phyloP scores from a whole-genome alignment of 2,329 filamentous ascomycete species.

The Endothia cerciana region DNA sequence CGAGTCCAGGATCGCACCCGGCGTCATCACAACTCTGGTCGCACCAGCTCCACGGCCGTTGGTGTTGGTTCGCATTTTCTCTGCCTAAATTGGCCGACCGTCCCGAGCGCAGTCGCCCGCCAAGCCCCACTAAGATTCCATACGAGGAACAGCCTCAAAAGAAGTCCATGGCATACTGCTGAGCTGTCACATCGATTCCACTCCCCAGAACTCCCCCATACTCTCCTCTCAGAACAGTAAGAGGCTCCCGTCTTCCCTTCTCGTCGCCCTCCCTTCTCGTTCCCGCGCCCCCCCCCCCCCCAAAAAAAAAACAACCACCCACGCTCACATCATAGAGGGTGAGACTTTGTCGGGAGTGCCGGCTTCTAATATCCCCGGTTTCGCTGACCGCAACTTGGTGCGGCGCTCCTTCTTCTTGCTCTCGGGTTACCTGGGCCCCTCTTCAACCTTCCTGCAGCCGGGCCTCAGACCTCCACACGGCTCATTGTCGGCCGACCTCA shows the following conservation, averaged over 20 bases:
- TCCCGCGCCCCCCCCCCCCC: too few species aligned
- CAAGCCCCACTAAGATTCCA: constrained; percentile 22
- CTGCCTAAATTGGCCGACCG: constrained; percentile 21
- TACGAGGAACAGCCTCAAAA: constrained; percentile 23
- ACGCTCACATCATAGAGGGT: constrained; percentile 6
- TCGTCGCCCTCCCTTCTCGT: neutral
- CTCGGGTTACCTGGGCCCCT: constrained; percentile 13
- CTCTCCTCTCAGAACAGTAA: neutral
- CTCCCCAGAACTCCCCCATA: neutral
- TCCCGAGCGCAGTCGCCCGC: constrained; percentile 16
- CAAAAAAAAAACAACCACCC: too few species aligned
- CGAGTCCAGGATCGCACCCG: constrained; percentile 12
- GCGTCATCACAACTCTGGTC: constrained; percentile 17
- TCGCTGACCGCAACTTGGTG: constrained; percentile 29
- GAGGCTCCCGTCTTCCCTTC: neutral
- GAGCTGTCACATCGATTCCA: constrained; percentile 8
- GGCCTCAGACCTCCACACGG: neutral
- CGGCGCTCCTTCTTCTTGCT: constrained; percentile 4
- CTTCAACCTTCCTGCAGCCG: neutral
- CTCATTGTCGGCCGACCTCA: neutral
- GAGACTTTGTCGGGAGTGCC: neutral
- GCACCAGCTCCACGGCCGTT: constrained; percentile 14
- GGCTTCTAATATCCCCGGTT: constrained; percentile 13
- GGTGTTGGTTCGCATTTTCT: constrained; percentile 12
- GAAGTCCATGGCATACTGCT: constrained; percentile 14